phyloP scores from a whole-genome alignment of 805 yeast genomes.

The Suhomyces sp. region DNA sequence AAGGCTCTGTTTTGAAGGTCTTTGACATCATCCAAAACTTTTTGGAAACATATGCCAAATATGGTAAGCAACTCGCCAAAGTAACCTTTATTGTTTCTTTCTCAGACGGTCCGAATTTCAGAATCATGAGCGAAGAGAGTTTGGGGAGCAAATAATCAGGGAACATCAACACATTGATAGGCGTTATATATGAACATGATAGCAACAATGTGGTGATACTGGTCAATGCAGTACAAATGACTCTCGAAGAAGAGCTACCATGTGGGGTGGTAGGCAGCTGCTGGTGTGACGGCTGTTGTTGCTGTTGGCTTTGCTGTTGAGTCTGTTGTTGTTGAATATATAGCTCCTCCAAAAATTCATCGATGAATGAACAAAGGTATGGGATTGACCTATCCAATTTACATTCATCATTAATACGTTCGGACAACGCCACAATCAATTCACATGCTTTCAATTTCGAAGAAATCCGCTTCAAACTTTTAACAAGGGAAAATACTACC shows the following conservation, averaged over 20 bases:
- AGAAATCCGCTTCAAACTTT: conserved; percentile 59
- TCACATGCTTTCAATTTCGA: conserved; percentile 72
- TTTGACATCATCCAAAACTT: conserved; percentile 63
- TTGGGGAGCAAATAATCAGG: conserved; percentile 82
- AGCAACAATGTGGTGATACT: conserved; percentile 65
- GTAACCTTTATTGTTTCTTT: conserved; percentile 48
- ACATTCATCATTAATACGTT: conserved; percentile 73
- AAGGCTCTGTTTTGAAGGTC: conserved; percentile 34
- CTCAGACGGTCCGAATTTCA: conserved; percentile 30
- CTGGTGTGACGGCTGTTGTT: conserved; percentile 1
- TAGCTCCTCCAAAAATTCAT: conserved; percentile 45
- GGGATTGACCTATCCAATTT: conserved; percentile 87
- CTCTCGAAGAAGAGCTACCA: conserved; percentile 47
- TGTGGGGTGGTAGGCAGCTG: background rate
- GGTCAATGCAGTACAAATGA: conserved; percentile 64
- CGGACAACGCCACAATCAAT: conserved; percentile 71
- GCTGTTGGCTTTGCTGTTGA: background rate
- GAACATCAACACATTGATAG: conserved; percentile 73
- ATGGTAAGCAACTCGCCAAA: conserved; percentile 72
- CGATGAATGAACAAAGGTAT: conserved; percentile 67
- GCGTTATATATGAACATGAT: conserved; percentile 63
- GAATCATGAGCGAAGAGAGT: conserved; percentile 31
- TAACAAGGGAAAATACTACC: conserved; percentile 56
- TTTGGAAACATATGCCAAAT: conserved; percentile 63
- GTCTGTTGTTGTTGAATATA: conserved; percentile 2